Evolutionary conservation across 257 asterid species (phyloP).

Genomic region (Striga asiatica): DNA sequence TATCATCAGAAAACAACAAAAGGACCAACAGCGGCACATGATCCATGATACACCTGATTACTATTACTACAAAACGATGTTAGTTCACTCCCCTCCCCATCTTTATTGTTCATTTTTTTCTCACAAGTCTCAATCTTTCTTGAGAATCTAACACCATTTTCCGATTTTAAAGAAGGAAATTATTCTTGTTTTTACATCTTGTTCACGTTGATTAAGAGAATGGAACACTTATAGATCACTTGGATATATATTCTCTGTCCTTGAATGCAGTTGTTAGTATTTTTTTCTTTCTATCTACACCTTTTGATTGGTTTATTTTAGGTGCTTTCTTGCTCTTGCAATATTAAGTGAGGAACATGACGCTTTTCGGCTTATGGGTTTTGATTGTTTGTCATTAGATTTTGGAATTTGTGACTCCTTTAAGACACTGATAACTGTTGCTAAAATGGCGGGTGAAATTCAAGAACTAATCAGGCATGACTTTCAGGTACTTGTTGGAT

Average conservation of each 20-base stretch:
- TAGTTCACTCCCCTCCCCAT: slow-evolving; percentile 20
- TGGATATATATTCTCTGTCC: background rate
- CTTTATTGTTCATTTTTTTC: slow-evolving; percentile 13
- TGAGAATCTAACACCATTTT: slow-evolving; percentile 12
- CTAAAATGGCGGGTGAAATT: slow-evolving; percentile 66
- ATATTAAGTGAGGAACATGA: background rate
- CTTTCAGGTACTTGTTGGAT: slow-evolving; percentile 46
- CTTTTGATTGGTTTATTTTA: background rate
- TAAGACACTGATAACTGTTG: slow-evolving; percentile 19
- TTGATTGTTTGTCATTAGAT: slow-evolving; percentile 21
- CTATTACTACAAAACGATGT: slow-evolving; percentile 6
- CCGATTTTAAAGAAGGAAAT: slow-evolving; percentile 40
- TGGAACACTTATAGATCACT: background rate
- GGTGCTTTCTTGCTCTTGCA: background rate
- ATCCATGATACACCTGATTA: slow-evolving; percentile 20
- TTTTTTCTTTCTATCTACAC: background rate
- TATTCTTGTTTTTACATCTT: slow-evolving; percentile 22
- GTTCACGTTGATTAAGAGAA: too few relatives aligned
- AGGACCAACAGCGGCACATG: slow-evolving; percentile 32
- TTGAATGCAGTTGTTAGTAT: slow-evolving; percentile 13
- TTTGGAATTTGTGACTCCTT: slow-evolving; percentile 13
- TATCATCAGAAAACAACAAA: slow-evolving; percentile 20
- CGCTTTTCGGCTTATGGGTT: slow-evolving; percentile 21
- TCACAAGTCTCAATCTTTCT: slow-evolving; percentile 24
- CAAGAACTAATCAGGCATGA: slow-evolving; percentile 43